phyloP scores from a whole-genome alignment of 495 filamentous ascomycete species.

The Tuber microsphaerosporum region DNA sequence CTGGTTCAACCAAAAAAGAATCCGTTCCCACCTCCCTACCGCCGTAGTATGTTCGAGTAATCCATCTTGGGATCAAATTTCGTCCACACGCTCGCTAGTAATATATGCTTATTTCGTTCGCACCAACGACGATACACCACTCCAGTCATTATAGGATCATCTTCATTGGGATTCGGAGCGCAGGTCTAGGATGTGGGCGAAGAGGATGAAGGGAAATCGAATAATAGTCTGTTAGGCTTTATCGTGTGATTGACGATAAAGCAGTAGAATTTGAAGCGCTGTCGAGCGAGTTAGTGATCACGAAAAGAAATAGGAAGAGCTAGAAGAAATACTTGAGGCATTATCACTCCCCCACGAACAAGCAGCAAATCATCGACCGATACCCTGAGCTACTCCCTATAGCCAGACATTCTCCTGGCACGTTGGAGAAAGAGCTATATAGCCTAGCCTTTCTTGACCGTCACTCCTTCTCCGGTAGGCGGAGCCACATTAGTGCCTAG shows the following conservation, averaged over 20 bases:
- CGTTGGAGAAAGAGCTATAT: conserved; percentile 91
- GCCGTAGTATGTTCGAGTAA: conserved; percentile 69
- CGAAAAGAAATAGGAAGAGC: background rate
- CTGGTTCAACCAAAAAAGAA: conserved; percentile 67
- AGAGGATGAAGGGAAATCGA: conserved; percentile 49
- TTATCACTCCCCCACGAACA: conserved; percentile 82
- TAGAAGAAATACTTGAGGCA: conserved; percentile 74
- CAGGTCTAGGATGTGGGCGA: conserved; percentile 9
- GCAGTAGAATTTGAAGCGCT: conserved; percentile 96
- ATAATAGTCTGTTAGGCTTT: conserved; percentile 65
- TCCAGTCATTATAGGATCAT: conserved; percentile 80
- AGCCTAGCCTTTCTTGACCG: conserved; percentile 87
- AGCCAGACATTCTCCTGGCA: conserved; percentile 38
- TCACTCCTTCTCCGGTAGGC: too few species aligned
- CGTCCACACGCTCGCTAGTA: conserved; percentile 87
- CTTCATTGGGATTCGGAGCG: conserved; percentile 43
- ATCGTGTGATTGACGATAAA: conserved; percentile 81
- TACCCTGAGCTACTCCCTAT: conserved; percentile 84
- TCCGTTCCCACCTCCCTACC: conserved; percentile 78
- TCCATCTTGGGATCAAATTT: too few species aligned
- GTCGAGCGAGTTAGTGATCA: conserved; percentile 14
- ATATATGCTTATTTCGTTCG: conserved; percentile 94
- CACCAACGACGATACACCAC: conserved; percentile 97
- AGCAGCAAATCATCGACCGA: too few species aligned
- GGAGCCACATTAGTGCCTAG: too few species aligned